Evolutionary conservation across 345 rosid species (phyloP).

Genomic region (Populus ilicifolia): DNA sequence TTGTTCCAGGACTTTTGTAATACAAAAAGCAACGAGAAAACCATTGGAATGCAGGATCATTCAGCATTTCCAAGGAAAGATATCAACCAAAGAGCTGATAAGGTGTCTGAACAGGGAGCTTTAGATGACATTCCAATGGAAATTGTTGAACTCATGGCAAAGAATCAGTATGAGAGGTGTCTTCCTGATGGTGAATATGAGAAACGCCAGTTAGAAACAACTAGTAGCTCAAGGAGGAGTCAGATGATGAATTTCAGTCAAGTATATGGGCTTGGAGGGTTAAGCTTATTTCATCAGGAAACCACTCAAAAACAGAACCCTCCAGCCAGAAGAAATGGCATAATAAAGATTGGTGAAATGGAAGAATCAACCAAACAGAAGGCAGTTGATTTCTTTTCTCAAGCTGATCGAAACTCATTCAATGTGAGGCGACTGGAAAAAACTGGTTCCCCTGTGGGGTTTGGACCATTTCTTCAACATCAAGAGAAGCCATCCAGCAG

Average conservation of each 20-base stretch:
- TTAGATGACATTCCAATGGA: constrained; percentile 90
- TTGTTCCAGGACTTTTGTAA: constrained; percentile 53
- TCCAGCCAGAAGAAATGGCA: constrained; percentile 40
- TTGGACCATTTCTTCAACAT: constrained; percentile 32
- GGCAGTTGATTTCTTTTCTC: constrained; percentile 43
- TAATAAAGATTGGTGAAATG: constrained; percentile 25
- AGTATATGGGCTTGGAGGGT: constrained; percentile 35
- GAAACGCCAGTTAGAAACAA: constrained; percentile 35
- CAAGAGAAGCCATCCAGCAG: constrained; percentile 44
- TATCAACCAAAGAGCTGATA: constrained; percentile 37
- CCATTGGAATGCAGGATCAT: constrained; percentile 34
- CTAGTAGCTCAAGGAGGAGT: constrained; percentile 24
- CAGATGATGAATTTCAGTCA: constrained; percentile 43
- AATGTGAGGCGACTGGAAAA: constrained; percentile 35
- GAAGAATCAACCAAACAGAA: constrained; percentile 33
- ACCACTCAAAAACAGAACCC: constrained; percentile 35
- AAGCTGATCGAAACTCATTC: constrained; percentile 19
- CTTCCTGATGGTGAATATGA: constrained; percentile 61
- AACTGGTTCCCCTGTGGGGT: constrained; percentile 35
- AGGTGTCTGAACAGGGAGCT: constrained; percentile 44
- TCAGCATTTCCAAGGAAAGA: constrained; percentile 29
- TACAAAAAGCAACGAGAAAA: constrained; percentile 40
- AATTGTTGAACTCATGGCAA: constrained; percentile 91
- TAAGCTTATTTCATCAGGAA: constrained; percentile 39
- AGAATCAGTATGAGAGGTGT: constrained; percentile 78